These are phyloP conservation scores for Cryptococcus floricola DNA, from an alignment of 1,284 basidiomycete genomes.

Conservation along the genomic window DNA sequence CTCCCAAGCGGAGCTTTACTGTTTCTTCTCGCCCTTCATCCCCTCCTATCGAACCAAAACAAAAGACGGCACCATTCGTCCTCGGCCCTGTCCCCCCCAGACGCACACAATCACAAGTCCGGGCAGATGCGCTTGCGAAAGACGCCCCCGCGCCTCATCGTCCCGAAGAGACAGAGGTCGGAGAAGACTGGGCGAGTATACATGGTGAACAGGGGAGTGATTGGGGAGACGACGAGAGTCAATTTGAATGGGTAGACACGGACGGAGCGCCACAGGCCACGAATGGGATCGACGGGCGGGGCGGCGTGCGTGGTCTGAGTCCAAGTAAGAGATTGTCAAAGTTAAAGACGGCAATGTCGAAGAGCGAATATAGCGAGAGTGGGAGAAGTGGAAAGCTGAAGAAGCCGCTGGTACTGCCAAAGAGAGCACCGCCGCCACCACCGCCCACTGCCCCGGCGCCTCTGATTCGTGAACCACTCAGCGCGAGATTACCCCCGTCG, in stretches of 20 bases:
- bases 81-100: slow-evolving; percentile 16
- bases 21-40: slow-evolving; percentile 15
- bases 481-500: slow-evolving; percentile 1
- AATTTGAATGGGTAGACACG: slow-evolving; percentile 44
- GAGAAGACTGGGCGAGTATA: slow-evolving; percentile 28
- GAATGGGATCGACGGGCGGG: slow-evolving; percentile 24
- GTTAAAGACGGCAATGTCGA: slow-evolving; percentile 14
- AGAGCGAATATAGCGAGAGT: slow-evolving; percentile 8
- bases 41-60: not conserved
- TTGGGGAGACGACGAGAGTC: slow-evolving; percentile 46
- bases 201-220: slow-evolving; percentile 46
- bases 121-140: slow-evolving; percentile 6
- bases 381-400: slow-evolving; percentile 18
- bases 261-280: slow-evolving; percentile 24
- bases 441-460: slow-evolving; percentile 9
- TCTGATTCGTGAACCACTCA: not conserved
- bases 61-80: slow-evolving; percentile 9
- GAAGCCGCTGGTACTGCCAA: slow-evolving; percentile 34
- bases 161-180: slow-evolving; percentile 15
- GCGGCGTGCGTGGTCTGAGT: slow-evolving; percentile 4
- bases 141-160: slow-evolving; percentile 9
- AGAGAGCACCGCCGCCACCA: slow-evolving; percentile 25
- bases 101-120: not conserved
- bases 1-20: slow-evolving; percentile 21
- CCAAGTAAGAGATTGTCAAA: slow-evolving; percentile 24